Evolutionary conservation across 192 early-diverging fungal genomes (phyloP), one percentile per base, ranked within the genome.

Genomic region (Entomortierella chlamydospora): DNA sequence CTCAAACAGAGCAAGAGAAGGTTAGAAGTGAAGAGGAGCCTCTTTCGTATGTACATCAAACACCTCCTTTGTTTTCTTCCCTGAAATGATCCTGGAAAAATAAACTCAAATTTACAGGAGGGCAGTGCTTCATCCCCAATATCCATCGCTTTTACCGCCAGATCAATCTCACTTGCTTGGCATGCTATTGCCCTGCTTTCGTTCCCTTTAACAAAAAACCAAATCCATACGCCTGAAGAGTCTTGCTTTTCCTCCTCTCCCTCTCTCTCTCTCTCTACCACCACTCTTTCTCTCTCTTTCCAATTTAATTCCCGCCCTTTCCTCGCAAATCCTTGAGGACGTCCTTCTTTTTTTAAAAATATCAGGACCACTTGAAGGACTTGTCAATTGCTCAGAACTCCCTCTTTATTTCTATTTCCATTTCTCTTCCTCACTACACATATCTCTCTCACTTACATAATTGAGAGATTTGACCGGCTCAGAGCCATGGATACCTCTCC

Each of bases 11-110:
- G 4, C 34, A 10, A 47, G 15, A 47, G 15, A 17, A 47, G 15
- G 8, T 2, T 4, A 47, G 45, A 47, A 5, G 45, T 3, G 45
- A 29, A 61, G 60, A 64, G 49, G 61, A 64, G 61, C 37, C 61
- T 37, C 23, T 64, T 64, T 37, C 61, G 25, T 64, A n/a, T n/a
- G n/a, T n/a, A 51, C 61, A 53, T 52, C 61, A 64, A 64, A 64
- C 61, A 64, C 22, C 47, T 37, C 50, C 50, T 33, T 64, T 64
- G 12, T 41, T 51, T 25, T 25, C 33, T 64, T 31, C 28, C 31
- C 61, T 53, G 45, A 33, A 33, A 2, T 33, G 26, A 43, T 59
- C 33, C 57, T 42, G 8, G 13, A 37, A 39, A 61, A 49, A 61
- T 45, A n/a, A 15, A 60, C 22, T 43, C 3, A 31, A 31, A 2